These are phyloP conservation scores for Exophiala oligosperma DNA, from an alignment of 2,329 filamentous ascomycete genomes.

Conservation along the genomic window DNA sequence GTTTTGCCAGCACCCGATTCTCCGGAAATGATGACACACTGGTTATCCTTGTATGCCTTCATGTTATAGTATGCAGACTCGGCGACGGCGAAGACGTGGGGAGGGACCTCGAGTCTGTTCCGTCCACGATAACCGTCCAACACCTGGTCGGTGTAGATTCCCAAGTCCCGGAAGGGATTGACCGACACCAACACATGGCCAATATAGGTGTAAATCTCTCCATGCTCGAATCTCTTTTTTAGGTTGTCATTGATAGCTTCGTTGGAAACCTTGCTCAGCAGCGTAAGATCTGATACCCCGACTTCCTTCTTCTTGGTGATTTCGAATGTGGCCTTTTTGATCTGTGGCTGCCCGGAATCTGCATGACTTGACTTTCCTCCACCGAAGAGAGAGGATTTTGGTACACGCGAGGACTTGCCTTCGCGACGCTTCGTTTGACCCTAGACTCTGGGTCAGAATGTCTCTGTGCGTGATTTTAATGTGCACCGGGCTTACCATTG, in stretches of 20 bases:
- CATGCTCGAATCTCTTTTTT: slow-evolving; percentile 96
- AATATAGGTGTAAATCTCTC: slow-evolving; percentile 99
- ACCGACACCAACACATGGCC: slow-evolving; percentile 99
- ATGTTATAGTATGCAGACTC: slow-evolving; percentile 99
- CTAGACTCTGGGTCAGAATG: slow-evolving; percentile 17
- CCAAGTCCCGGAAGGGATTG: slow-evolving; percentile 95
- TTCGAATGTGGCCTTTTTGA: slow-evolving; percentile 95
- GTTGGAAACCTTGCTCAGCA: slow-evolving; percentile 98
- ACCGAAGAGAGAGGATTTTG: slow-evolving; percentile 30
- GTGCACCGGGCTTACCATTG: slow-evolving; percentile 16
- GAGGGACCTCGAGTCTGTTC: slow-evolving; percentile 89
- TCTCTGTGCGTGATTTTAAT: not conserved
- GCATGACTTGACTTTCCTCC: slow-evolving; percentile 31
- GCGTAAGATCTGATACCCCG: slow-evolving; percentile 92
- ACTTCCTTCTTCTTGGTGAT: slow-evolving; percentile 99
- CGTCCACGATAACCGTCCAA: slow-evolving; percentile 94
- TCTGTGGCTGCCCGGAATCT: slow-evolving; percentile 60
- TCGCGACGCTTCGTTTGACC: slow-evolving; percentile 33
- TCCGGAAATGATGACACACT: slow-evolving; percentile 98
- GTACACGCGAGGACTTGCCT: slow-evolving; percentile 29
- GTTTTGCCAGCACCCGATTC: slow-evolving; percentile 98
- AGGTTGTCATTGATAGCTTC: slow-evolving; percentile 99
- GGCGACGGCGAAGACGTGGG: slow-evolving; percentile 96
- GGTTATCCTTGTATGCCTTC: slow-evolving; percentile 98
- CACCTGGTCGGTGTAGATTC: slow-evolving; percentile 95